These are phyloP conservation scores for Stagonosporopsis cucurbitacearum DNA, from an alignment of 2,329 filamentous ascomycete genomes.

Conservation along the genomic window DNA sequence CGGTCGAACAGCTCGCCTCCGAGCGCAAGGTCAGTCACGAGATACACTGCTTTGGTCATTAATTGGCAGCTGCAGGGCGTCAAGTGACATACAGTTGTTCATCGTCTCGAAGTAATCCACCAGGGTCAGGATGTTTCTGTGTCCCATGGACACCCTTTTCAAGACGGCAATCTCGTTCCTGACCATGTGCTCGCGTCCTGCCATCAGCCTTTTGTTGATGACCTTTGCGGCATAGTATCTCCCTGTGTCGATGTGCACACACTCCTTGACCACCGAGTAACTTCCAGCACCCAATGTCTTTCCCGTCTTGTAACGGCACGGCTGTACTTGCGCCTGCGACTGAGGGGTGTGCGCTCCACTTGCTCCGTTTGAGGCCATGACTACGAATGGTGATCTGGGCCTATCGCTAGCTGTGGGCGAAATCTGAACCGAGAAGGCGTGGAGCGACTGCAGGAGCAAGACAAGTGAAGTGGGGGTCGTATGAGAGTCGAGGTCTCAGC, in stretches of 20 bases:
- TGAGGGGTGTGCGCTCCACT: slow-evolving; percentile 43
- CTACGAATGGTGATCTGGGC: not conserved
- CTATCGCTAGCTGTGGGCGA: not conserved
- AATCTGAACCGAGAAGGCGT: not conserved
- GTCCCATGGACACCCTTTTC: slow-evolving; percentile 98
- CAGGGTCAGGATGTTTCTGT: slow-evolving; percentile 95
- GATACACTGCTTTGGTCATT: slow-evolving; percentile 68
- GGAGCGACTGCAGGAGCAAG: not conserved
- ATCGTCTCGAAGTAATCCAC: slow-evolving; percentile 99
- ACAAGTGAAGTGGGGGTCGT: slow-evolving; percentile 1
- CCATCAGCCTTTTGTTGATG: slow-evolving; percentile 98
- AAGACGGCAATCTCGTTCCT: slow-evolving; percentile 96
- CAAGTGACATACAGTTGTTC: slow-evolving; percentile 77
- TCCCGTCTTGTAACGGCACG: slow-evolving; percentile 97
- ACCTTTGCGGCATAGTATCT: slow-evolving; percentile 99
- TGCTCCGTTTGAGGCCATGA: slow-evolving; percentile 43
- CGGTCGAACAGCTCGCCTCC: slow-evolving; percentile 97
- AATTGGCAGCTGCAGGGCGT: not conserved
- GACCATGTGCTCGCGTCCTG: slow-evolving; percentile 97
- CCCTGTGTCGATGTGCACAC: slow-evolving; percentile 96
- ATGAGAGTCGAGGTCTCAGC: slow-evolving; percentile 20
- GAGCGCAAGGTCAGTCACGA: slow-evolving; percentile 94
- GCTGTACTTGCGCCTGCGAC: slow-evolving; percentile 72
- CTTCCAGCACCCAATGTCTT: slow-evolving; percentile 97
- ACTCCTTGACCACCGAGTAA: slow-evolving; percentile 98